Base-by-base conservation (phyloP, 106 monocot species). In the Amphibolis antarctica region DNA sequence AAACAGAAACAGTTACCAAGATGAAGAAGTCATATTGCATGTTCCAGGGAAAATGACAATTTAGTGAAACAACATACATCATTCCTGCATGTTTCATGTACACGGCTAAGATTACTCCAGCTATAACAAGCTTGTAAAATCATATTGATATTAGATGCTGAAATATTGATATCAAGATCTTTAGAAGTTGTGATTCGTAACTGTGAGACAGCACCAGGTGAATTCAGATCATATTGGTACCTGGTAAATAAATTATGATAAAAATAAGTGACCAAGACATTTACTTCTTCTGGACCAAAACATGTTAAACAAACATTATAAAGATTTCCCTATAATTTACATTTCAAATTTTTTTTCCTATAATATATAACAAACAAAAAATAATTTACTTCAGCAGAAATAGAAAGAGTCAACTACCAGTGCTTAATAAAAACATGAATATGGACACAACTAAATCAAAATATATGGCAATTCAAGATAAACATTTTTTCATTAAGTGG, bases 71-170 rank as follows among this genome's bases (percentile, higher is more conserved):
- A 19, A 66, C 80, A 64, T 66, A 93, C 88, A 72, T 53, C 74
- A 53, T 76, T 79, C 53, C 58, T 78, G 74, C 49, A 67, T 44
- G 71, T 54, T 72, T 82, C 74, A 69, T 84, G 67, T 64, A 78
- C 66, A 28, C 62, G 69, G 59, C 74, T 80, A 45, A 96, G 75
- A 71, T 80, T 90, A 62, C 70, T 84, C 96, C 96, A 96, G 78
- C 96, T 96, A 71, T 86, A 79, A 66, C 86, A 90, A 70, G 96
- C 96, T 82, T 96, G 89, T 70, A 84, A 76, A 54, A 96, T 63
- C 86, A 87, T 80, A 55, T 96, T 96, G 31, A 68, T 62, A 66
- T 96, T 86, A 49, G 90, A 90, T 36, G 81, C 81, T 14, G 96
- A 96, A 46, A 96, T 31, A 70, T 90, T 96, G 45, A 90, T 19